Evolutionary conservation across 345 rosid species (phyloP).

Genomic region (Camelina laxa): DNA sequence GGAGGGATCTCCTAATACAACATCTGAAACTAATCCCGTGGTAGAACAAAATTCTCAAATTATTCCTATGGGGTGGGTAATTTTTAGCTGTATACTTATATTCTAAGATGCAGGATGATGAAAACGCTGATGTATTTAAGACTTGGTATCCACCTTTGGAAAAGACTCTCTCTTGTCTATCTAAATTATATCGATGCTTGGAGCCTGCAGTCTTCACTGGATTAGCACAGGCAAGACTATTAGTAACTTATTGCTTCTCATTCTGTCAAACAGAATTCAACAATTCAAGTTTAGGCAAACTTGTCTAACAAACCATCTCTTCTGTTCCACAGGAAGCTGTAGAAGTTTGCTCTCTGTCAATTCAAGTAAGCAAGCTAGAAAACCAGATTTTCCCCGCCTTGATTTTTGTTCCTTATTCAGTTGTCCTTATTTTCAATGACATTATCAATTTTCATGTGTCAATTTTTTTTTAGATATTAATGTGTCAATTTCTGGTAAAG

Average conservation of each 20-base stretch:
- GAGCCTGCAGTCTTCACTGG: constrained; percentile 92
- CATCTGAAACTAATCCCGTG: constrained; percentile 53
- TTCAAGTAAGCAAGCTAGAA: constrained; percentile 72
- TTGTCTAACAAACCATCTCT: constrained; percentile 32
- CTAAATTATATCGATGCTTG: constrained; percentile 85
- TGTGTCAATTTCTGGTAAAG: constrained; percentile 16
- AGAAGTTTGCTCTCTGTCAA: constrained; percentile 84
- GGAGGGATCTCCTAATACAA: constrained; percentile 57
- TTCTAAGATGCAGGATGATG: constrained; percentile 60
- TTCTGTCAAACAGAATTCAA: constrained; percentile 18
- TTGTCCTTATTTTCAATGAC: constrained; percentile 1
- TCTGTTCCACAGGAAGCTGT: constrained; percentile 84
- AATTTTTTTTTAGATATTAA: too few relatives aligned
- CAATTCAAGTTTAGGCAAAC: constrained; percentile 32
- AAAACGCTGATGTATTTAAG: constrained; percentile 64
- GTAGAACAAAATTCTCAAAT: constrained; percentile 22
- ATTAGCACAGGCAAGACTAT: constrained; percentile 80
- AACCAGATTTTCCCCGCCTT: constrained; percentile 21
- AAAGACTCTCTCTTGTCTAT: constrained; percentile 89
- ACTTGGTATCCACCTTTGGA: constrained; percentile 97
- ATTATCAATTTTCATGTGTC: constrained; percentile 9
- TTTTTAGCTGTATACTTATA: constrained; percentile 28
- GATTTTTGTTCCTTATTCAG: constrained; percentile 11
- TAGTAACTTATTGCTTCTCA: constrained; percentile 19
- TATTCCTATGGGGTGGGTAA: constrained; percentile 11